Conservation (phyloP, 305 asterid species). For the Fraxinus sp. region DNA sequence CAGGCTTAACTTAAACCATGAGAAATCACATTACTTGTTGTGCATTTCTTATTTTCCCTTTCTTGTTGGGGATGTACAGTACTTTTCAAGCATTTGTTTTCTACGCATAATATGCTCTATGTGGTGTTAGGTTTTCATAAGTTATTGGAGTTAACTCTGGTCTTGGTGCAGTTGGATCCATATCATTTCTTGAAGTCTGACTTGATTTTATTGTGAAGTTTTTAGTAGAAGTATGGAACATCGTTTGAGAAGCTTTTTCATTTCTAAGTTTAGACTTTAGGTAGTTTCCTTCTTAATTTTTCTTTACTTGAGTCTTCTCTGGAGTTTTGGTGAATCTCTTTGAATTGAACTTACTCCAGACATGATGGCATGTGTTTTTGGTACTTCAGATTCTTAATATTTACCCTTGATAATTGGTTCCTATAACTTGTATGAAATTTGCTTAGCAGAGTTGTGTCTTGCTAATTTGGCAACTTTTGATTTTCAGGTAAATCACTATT, state of each 20-base stretch:
- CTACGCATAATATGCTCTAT: neutral
- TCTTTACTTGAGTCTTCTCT: neutral
- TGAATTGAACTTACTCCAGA: neutral
- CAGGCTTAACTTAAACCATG: neutral
- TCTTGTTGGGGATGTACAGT: neutral
- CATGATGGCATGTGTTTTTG: neutral
- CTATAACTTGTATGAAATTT: neutral
- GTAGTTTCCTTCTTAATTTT: neutral
- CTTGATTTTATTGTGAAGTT: neutral
- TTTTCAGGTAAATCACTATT: slow-evolving; percentile 1
- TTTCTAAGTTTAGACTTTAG: neutral
- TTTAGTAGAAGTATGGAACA: neutral
- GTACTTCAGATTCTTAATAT: neutral
- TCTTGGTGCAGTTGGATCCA: neutral
- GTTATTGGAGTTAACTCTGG: neutral
- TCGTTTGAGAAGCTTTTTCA: neutral
- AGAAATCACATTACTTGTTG: neutral
- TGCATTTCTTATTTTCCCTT: neutral
- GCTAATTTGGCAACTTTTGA: neutral
- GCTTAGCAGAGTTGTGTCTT: neutral
- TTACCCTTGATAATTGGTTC: neutral
- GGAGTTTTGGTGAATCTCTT: neutral
- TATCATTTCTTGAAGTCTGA: neutral
- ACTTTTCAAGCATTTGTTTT: neutral
- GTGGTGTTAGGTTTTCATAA: neutral